Evolutionary conservation across 352 stramenopile species (phyloP), one percentile per base, ranked within the genome.

Genomic region (Phytophthora palmivora): DNA sequence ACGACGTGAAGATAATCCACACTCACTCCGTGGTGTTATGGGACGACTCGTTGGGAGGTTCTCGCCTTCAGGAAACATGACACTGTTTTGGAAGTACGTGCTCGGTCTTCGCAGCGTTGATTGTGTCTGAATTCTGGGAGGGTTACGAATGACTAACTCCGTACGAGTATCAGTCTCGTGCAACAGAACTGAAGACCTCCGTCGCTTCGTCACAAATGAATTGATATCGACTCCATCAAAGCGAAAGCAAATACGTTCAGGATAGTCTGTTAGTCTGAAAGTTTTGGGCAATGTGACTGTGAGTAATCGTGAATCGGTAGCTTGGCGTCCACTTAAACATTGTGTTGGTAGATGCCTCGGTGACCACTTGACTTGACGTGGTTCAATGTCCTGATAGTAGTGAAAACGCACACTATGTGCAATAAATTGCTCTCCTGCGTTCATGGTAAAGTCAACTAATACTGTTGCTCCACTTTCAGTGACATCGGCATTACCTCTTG

Each of bases 351-450:
- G 46, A 36, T 92, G 78, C 12, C 72, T 69, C 3, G 83, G 83
- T 3, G 58, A 77, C 83, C 80, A 90, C 42, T 78, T 81, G 28
- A 88, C 46, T 10, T 88, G 78, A 5, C 24, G 52, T 8, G 72
- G 57, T 7, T 84, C 64, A 8, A 86, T 42, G 3, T 83, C 72
- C 1, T 76, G 64, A 49, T 92, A 87, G 50, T 88, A 92, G 16
- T 88, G 70, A 34, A 90, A 92, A 12, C 72, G 59, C 16, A 84
- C 79, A 39, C 81, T 89, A 36, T 92, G 83, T 2, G 80, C 79
- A 26, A 92, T 90, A 45, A 92, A 92, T 28, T 90, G 83, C 51
- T 90, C 83, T 4, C 83, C 83, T 10, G 77, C 83, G 24, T 92
- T 92, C 9, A 92, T 62, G 3, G 83, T 90, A 42, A 92, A 90